These are phyloP conservation scores for Eimeria acervulina DNA, from an alignment of 169 alveolate genomes.

Conservation along the genomic window DNA sequence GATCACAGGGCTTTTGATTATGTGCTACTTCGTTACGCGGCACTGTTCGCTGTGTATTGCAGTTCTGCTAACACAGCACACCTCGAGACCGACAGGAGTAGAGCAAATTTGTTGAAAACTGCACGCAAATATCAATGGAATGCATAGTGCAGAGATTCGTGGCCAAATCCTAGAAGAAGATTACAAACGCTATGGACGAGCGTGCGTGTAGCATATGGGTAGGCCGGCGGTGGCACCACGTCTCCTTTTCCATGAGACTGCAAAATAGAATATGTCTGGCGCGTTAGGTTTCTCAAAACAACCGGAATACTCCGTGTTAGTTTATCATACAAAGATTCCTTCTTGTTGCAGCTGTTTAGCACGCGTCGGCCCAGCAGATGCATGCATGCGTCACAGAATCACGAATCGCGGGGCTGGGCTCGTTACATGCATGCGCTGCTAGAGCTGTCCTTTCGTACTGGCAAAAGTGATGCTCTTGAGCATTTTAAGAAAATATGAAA, in stretches of 20 bases:
- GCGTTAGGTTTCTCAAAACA: neutral
- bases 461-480: neutral
- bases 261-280: neutral
- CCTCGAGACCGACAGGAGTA: neutral
- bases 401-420: slow-evolving; percentile 29
- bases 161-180: neutral
- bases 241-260: neutral
- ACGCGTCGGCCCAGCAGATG: slow-evolving; percentile 59
- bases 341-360: neutral
- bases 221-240: neutral
- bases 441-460: neutral
- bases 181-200: neutral
- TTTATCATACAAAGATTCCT: neutral
- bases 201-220: neutral
- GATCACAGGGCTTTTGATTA: neutral
- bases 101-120: neutral
- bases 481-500: neutral
- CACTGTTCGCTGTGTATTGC: neutral
- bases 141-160: neutral
- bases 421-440: neutral
- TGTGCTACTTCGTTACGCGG: neutral
- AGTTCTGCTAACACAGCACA: neutral
- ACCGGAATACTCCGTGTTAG: neutral
- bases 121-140: neutral
- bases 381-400: slow-evolving; percentile 46